These are phyloP conservation scores for Groenewaldozyma auringiensis DNA, from an alignment of 1,139 yeast genomes.

Conservation along the genomic window DNA sequence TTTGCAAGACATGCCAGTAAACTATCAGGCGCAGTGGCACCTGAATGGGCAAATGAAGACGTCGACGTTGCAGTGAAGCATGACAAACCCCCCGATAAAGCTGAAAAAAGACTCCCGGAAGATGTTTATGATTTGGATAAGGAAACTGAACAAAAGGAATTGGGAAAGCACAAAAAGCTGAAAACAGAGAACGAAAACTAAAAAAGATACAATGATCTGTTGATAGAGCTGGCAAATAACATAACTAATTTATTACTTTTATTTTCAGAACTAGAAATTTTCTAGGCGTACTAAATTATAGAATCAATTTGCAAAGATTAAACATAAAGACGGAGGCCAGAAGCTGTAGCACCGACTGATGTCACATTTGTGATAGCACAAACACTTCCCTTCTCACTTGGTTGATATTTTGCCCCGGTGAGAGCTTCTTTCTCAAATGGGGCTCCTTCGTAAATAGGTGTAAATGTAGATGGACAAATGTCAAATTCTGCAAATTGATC, in stretches of 20 bases:
- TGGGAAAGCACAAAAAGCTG: too few species aligned
- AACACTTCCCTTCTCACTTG: slow-evolving; percentile 65
- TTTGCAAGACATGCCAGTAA: neutral
- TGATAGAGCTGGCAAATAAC: neutral
- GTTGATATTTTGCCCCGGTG: slow-evolving; percentile 83
- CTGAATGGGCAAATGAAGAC: neutral
- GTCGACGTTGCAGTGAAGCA: too few species aligned
- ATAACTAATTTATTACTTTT: too few species aligned
- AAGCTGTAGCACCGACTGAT: slow-evolving; percentile 87
- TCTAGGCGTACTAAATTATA: too few species aligned
- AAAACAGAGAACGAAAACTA: neutral
- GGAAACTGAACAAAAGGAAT: too few species aligned
- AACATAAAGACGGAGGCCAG: slow-evolving; percentile 56
- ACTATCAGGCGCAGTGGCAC: neutral
- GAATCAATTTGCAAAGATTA: too few species aligned
- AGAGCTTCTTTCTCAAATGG: slow-evolving; percentile 71
- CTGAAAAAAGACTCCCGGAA: too few species aligned
- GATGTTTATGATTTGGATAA: too few species aligned
- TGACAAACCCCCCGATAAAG: too few species aligned
- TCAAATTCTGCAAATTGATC: slow-evolving; percentile 90
- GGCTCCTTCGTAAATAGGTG: slow-evolving; percentile 80
- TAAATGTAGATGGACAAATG: slow-evolving; percentile 76
- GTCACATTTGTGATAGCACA: slow-evolving; percentile 75
- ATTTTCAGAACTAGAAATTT: too few species aligned
- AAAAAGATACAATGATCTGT: neutral